These are phyloP conservation scores for Backusella tuberculispora DNA, from an alignment of 192 early-diverging fungal species.

Conservation along the genomic window DNA sequence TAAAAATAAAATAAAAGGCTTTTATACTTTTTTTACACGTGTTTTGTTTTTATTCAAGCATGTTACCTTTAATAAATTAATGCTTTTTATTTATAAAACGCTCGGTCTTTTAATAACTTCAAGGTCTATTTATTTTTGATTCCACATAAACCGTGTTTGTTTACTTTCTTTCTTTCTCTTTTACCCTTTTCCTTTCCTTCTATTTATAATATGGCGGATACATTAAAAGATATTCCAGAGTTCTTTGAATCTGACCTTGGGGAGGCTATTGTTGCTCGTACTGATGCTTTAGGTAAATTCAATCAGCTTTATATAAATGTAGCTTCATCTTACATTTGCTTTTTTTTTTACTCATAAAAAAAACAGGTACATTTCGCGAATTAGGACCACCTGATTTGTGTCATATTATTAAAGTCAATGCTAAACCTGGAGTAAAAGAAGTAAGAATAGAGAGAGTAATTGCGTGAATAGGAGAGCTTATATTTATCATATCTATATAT, in stretches of 20 bases:
- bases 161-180: neutral
- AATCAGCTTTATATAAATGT: no score
- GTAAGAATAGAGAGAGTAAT: constrained; percentile 43
- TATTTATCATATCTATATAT: constrained; percentile 14
- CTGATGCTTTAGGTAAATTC: constrained; percentile 84
- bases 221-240: constrained; percentile 89
- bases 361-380: constrained; percentile 80
- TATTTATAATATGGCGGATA: constrained; percentile 49
- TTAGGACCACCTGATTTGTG: constrained; percentile 98
- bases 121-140: no score
- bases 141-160: no score
- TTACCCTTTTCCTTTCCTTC: neutral
- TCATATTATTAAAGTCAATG: constrained; percentile 93
- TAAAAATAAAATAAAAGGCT: no score
- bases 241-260: constrained; percentile 94
- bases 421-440: constrained; percentile 77
- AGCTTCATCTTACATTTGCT: neutral
- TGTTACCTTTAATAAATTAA: no score
- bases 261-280: constrained; percentile 85
- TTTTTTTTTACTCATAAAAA: neutral
- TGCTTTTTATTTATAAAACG: no score
- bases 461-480: neutral
- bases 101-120: no score
- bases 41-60: no score
- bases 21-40: no score